Conservation (phyloP, 2,329 filamentous ascomycete species). For the Blastomyces gilchristii region DNA sequence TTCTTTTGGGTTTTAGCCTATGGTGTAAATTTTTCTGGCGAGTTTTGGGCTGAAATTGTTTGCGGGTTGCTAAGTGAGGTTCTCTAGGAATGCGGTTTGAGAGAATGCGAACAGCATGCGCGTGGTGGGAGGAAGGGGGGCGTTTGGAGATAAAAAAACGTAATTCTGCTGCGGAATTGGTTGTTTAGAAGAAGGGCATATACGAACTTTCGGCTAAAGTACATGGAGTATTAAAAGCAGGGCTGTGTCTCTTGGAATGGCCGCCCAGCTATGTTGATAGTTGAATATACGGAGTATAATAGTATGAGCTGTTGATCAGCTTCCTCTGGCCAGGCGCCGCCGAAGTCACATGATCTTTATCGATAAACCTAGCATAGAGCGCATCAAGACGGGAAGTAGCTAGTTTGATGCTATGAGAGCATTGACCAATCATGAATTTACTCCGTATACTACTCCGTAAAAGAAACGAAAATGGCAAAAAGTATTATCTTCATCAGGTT, state of each 20-base stretch:
- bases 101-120: no score
- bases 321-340: no score
- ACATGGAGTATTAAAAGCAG: background rate
- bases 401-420: no score
- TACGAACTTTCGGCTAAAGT: background rate
- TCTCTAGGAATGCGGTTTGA: background rate
- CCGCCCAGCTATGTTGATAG: no score
- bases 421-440: no score
- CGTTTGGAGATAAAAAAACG: background rate
- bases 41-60: background rate
- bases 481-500: background rate
- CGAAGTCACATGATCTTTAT: background rate
- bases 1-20: background rate
- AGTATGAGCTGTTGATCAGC: no score
- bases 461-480: no score
- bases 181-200: background rate
- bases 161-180: background rate
- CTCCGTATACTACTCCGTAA: no score
- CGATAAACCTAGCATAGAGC: background rate
- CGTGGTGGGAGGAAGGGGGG: background rate
- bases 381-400: no score
- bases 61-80: background rate
- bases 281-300: no score
- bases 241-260: no score
- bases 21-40: background rate